phyloP scores from a whole-genome alignment of 116 monocot genomes.

The Thalassia testudinum region DNA sequence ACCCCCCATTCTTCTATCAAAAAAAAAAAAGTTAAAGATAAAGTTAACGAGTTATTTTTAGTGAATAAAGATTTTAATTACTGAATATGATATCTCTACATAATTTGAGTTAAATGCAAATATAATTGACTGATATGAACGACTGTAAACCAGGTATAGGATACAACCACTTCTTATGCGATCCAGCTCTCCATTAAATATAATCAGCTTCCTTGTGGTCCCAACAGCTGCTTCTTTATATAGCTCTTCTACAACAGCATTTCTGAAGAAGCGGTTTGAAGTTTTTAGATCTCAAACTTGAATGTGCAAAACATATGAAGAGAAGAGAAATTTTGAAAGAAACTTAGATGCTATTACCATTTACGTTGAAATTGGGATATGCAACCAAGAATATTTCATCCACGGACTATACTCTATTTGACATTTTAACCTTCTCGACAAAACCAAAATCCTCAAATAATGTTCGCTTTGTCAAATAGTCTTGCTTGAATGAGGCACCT shows the following conservation, averaged over 20 bases:
- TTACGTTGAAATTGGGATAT: constrained; percentile 97
- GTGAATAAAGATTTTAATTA: too few relatives aligned
- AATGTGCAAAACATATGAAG: background rate
- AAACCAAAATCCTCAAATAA: constrained; percentile 95
- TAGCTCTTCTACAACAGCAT: constrained; percentile 98
- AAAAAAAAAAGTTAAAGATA: too few relatives aligned
- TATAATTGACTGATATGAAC: too few relatives aligned
- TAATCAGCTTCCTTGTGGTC: constrained; percentile 57
- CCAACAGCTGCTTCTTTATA: constrained; percentile 60
- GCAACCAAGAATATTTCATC: constrained; percentile 88
- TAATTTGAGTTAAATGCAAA: too few relatives aligned
- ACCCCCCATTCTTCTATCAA: too few relatives aligned
- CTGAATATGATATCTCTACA: too few relatives aligned
- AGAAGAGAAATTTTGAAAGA: background rate
- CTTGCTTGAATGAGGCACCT: constrained; percentile 67
- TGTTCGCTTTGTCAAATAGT: constrained; percentile 91
- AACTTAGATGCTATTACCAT: constrained; percentile 27
- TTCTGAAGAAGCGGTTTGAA: constrained; percentile 22
- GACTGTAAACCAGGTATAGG: constrained; percentile 34
- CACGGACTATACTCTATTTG: constrained; percentile 60
- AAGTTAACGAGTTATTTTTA: too few relatives aligned
- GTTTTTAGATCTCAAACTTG: background rate
- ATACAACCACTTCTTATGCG: constrained; percentile 98
- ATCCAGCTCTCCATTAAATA: constrained; percentile 97
- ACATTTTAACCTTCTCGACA: constrained; percentile 68